phyloP scores from a whole-genome alignment of 1,284 basidiomycete species.

The Heterobasidion occidentale region DNA sequence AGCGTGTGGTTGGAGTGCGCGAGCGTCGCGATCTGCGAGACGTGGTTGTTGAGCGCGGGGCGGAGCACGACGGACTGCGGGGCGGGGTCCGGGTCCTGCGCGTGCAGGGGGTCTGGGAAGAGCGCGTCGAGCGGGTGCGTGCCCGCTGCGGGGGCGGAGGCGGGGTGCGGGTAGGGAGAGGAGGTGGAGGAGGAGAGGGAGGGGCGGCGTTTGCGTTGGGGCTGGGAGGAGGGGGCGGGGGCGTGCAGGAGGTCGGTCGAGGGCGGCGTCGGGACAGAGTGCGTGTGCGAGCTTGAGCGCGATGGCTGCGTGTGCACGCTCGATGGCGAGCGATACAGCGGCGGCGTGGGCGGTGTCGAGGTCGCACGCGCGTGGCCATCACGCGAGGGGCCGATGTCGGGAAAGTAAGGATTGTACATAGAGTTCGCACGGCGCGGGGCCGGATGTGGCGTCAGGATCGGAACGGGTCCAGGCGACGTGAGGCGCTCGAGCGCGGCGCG shows the following conservation, averaged over 20 bases:
- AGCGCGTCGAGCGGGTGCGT: slow-evolving; percentile 24
- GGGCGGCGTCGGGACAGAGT: slow-evolving; percentile 24
- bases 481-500: slow-evolving; percentile 7
- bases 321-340: slow-evolving; percentile 23
- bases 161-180: background rate
- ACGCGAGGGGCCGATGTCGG: slow-evolving; percentile 15
- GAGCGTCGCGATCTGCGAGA: slow-evolving; percentile 80
- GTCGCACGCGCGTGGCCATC: slow-evolving; percentile 18
- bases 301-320: slow-evolving; percentile 22
- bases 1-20: slow-evolving; percentile 85
- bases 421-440: slow-evolving; percentile 13
- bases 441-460: background rate
- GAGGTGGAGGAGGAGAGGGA: slow-evolving; percentile 33
- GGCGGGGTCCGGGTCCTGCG: slow-evolving; percentile 19
- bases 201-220: slow-evolving; percentile 24
- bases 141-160: background rate
- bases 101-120: slow-evolving; percentile 22
- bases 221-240: slow-evolving; percentile 8
- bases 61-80: slow-evolving; percentile 61
- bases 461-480: background rate
- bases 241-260: slow-evolving; percentile 19
- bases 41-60: slow-evolving; percentile 60
- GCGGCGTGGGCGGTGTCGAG: slow-evolving; percentile 21
- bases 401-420: slow-evolving; percentile 24
- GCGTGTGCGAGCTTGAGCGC: slow-evolving; percentile 22